A percentile compares a stretch with the other conserved stretches of the same genome.
Evolutionary conservation across 352 stramenopile genomes (phyloP).

Genomic region (Phytophthora parvispora): DNA sequence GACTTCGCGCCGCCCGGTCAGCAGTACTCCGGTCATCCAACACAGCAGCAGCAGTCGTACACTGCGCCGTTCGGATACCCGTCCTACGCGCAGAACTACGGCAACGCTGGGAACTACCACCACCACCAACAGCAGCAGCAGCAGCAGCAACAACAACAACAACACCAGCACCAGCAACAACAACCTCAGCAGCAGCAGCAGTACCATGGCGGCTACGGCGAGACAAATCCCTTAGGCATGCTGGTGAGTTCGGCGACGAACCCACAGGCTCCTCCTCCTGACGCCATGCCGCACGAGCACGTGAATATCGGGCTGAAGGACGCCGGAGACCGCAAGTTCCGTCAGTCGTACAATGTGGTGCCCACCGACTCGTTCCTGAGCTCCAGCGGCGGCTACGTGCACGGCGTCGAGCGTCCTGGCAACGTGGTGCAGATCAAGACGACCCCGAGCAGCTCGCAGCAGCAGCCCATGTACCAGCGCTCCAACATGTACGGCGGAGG

Average conservation of each 20-base stretch:
- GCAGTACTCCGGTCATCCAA: constrained; percentile 35
- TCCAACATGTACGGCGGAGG: constrained; percentile 36
- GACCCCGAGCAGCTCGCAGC: constrained; percentile 39
- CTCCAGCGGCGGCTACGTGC: constrained; percentile 34
- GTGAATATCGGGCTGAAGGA: constrained; percentile 54
- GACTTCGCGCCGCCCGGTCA: constrained; percentile 31
- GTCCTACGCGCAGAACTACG: constrained; percentile 50
- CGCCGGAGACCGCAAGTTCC: constrained; percentile 49
- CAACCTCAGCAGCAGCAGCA: constrained; percentile 42
- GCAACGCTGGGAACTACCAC: constrained; percentile 34
- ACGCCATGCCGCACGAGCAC: constrained; percentile 49
- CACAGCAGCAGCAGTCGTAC: constrained; percentile 44
- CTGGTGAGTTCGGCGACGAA: constrained; percentile 69
- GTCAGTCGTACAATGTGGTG: constrained; percentile 39
- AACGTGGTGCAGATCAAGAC: constrained; percentile 58
- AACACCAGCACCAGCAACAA: constrained; percentile 32
- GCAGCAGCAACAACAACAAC: constrained; percentile 22
- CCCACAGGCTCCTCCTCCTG: constrained; percentile 29
- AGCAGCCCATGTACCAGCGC: constrained; percentile 47
- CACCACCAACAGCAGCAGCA: constrained; percentile 42
- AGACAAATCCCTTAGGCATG: constrained; percentile 59
- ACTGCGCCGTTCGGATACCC: constrained; percentile 40
- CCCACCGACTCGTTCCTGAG: constrained; percentile 42
- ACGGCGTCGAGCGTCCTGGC: constrained; percentile 43
- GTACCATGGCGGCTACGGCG: constrained; percentile 40